phyloP scores from a whole-genome alignment of 345 rosid species.

The Melaleuca quinquenervia region DNA sequence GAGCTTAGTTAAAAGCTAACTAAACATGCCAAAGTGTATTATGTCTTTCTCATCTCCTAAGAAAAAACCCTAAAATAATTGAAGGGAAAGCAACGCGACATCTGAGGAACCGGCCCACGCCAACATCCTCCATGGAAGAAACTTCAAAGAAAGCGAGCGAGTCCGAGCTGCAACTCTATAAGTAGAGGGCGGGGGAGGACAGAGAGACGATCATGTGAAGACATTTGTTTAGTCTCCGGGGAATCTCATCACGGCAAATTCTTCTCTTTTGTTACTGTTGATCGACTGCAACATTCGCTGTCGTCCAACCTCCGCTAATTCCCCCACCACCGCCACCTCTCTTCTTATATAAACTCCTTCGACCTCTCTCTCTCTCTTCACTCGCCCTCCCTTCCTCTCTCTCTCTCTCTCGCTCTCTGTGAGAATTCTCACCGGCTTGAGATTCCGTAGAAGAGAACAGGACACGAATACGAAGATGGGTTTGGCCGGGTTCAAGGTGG shows the following conservation, averaged over 20 bases:
- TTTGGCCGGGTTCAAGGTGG: constrained; percentile 28
- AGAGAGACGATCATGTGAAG: not conserved
- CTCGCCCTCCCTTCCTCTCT: not conserved
- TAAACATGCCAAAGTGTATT: accelerated
- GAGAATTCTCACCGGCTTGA: not conserved
- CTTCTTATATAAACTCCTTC: not conserved
- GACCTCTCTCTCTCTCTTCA: not conserved
- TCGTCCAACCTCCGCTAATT: not conserved
- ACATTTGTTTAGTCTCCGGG: not conserved
- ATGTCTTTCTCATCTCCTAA: not conserved
- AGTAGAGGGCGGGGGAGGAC: not conserved
- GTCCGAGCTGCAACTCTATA: not conserved
- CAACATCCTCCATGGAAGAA: not conserved
- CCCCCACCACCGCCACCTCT: not conserved
- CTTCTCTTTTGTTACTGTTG: not conserved
- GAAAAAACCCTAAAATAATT: not conserved
- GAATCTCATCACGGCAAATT: not conserved
- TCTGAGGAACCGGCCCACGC: not conserved
- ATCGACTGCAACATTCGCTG: not conserved
- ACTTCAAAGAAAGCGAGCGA: not conserved
- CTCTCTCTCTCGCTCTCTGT: not conserved
- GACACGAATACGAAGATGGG: constrained; percentile 21
- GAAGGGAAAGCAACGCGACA: not conserved
- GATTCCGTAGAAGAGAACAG: not conserved
- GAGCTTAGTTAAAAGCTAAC: not conserved